A percentile compares a stretch with the other conserved stretches of the same genome.
Conservation (phyloP, 1,139 yeast genomes). For the Scheffersomyces parashehatae region DNA sequence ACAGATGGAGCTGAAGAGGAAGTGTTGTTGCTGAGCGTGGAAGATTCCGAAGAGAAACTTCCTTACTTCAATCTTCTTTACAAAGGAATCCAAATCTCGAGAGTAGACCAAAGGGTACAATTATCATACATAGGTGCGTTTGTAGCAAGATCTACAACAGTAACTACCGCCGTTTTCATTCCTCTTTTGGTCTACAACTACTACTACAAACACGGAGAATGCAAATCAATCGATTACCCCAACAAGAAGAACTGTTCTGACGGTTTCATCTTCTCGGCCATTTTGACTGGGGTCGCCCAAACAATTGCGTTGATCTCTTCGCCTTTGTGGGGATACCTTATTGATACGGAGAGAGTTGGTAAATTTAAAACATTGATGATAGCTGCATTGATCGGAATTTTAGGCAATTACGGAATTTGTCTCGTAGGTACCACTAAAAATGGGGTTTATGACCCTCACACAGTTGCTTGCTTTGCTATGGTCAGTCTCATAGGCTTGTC, state of each 20-base stretch:
- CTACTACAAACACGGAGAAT: constrained; percentile 50
- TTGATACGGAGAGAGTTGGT: constrained; percentile 47
- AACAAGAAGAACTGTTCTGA: constrained; percentile 53
- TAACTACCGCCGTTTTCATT: constrained; percentile 59
- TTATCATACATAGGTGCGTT: constrained; percentile 64
- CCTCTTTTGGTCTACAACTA: constrained; percentile 64
- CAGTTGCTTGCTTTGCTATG: constrained; percentile 29
- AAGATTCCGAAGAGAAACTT: constrained; percentile 8
- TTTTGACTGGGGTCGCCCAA: constrained; percentile 66
- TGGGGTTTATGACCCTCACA: constrained; percentile 34
- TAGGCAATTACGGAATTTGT: constrained; percentile 37
- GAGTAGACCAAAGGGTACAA: constrained; percentile 32
- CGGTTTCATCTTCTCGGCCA: constrained; percentile 66
- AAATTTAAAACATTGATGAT: constrained; percentile 24
- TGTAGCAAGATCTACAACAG: constrained; percentile 65
- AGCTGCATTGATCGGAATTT: constrained; percentile 34
- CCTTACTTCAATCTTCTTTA: constrained; percentile 27
- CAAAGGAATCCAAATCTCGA: constrained; percentile 44
- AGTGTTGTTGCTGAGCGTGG: constrained; percentile 9
- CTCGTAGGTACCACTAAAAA: constrained; percentile 11
- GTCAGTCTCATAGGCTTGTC: constrained; percentile 40
- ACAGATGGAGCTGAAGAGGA: constrained; percentile 18
- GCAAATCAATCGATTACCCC: constrained; percentile 32
- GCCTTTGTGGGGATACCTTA: constrained; percentile 61
- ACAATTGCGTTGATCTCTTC: constrained; percentile 57